Evolutionary conservation across 2,329 filamentous ascomycete species (phyloP).

Genomic region (Neospermospora avenae): DNA sequence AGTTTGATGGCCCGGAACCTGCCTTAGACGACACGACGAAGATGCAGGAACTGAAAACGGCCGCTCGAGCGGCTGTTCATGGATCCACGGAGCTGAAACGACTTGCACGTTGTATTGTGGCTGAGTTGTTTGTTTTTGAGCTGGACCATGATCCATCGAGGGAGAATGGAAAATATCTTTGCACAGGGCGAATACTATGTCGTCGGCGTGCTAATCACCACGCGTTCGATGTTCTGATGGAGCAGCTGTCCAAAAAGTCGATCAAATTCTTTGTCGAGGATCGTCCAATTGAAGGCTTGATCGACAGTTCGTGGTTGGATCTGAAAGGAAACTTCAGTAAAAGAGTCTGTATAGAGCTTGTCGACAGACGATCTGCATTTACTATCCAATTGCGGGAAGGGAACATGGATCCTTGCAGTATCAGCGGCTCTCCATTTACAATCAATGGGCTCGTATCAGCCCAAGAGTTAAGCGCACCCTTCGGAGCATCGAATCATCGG

Average conservation of each 20-base stretch:
- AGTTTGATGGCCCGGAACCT: constrained; percentile 18
- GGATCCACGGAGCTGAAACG: constrained; percentile 21
- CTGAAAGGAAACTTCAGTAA: neutral
- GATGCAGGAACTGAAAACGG: constrained; percentile 22
- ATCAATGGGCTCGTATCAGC: neutral
- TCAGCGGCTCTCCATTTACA: neutral
- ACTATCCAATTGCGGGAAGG: neutral
- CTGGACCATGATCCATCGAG: constrained; percentile 20
- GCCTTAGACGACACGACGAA: constrained; percentile 18
- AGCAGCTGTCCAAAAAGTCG: constrained; percentile 16
- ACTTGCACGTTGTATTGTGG: constrained; percentile 23
- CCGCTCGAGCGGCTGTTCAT: constrained; percentile 16
- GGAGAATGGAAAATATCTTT: constrained; percentile 21
- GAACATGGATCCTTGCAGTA: neutral
- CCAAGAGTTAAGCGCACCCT: neutral
- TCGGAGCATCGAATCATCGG: neutral
- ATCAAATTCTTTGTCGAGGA: constrained; percentile 25
- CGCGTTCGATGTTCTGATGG: constrained; percentile 20
- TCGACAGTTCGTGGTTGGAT: too few relatives aligned
- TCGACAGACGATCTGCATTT: neutral
- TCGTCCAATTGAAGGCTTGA: constrained; percentile 7
- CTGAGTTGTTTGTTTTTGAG: constrained; percentile 28
- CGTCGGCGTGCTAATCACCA: constrained; percentile 15
- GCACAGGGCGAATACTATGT: constrained; percentile 25
- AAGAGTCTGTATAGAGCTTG: neutral